These are phyloP conservation scores for Alternaria consortialis DNA, from an alignment of 2,329 filamentous ascomycete genomes.

Conservation along the genomic window DNA sequence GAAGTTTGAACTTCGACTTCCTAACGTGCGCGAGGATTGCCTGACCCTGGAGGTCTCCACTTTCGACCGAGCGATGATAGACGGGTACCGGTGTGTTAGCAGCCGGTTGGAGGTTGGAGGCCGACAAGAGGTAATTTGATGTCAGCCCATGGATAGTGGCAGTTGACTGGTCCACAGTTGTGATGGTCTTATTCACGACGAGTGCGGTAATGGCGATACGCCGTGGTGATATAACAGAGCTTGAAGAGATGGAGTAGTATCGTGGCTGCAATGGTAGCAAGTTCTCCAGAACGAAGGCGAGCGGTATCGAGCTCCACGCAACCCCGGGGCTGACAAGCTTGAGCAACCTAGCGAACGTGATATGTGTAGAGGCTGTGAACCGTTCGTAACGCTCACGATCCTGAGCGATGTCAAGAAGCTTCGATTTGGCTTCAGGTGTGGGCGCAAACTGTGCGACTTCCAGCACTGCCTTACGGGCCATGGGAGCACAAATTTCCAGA, in stretches of 20 bases:
- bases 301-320: constrained; percentile 46
- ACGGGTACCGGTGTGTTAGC: constrained; percentile 23
- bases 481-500: constrained; percentile 57
- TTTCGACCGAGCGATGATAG: constrained; percentile 20
- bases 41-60: constrained; percentile 27
- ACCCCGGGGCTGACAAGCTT: constrained; percentile 34
- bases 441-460: constrained; percentile 54
- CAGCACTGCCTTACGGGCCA: constrained; percentile 52
- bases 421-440: constrained; percentile 38
- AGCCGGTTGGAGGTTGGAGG: constrained; percentile 31
- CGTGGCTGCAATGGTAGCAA: constrained; percentile 38
- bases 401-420: constrained; percentile 41
- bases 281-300: constrained; percentile 44
- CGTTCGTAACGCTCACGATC: constrained; percentile 48
- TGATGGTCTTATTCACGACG: constrained; percentile 46
- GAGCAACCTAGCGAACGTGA: constrained; percentile 53
- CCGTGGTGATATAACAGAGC: constrained; percentile 50
- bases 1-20: constrained; percentile 59
- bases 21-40: constrained; percentile 54
- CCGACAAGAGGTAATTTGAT: constrained; percentile 52
- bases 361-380: constrained; percentile 42
- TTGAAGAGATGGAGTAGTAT: constrained; percentile 50
- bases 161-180: constrained; percentile 17
- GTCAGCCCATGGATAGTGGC: constrained; percentile 48
- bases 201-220: constrained; percentile 52